phyloP scores from a whole-genome alignment of 2,329 filamentous ascomycete genomes.

The Penicillium sp. region DNA sequence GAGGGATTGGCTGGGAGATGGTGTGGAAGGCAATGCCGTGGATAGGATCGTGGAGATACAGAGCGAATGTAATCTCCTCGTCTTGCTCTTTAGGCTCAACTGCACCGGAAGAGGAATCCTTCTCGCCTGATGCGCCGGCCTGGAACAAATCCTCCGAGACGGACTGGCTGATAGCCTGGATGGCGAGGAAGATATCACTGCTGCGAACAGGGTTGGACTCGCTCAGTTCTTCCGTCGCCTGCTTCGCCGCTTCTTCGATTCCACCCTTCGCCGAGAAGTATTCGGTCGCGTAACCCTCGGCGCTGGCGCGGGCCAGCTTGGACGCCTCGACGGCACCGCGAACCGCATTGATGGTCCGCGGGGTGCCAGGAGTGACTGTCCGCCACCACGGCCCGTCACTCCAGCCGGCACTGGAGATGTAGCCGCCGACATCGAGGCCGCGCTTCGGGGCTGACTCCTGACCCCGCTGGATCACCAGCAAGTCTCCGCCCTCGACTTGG shows the following conservation, averaged over 20 bases:
- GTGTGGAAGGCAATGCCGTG: constrained; percentile 86
- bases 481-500: constrained; percentile 95
- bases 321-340: constrained; percentile 81
- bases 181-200: constrained; percentile 91
- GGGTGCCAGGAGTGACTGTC: constrained; percentile 52
- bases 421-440: constrained; percentile 47
- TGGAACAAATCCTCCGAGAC: constrained; percentile 66
- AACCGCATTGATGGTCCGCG: constrained; percentile 75
- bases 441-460: constrained; percentile 75
- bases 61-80: constrained; percentile 71
- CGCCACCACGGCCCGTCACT: constrained; percentile 97
- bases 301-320: constrained; percentile 84
- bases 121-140: constrained; percentile 50
- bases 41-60: constrained; percentile 80
- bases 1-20: constrained; percentile 77
- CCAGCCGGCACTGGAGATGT: constrained; percentile 60
- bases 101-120: constrained; percentile 28
- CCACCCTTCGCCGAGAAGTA: constrained; percentile 79
- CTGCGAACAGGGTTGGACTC: constrained; percentile 87
- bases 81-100: constrained; percentile 38
- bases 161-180: constrained; percentile 76
- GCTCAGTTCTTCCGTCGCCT: constrained; percentile 74
- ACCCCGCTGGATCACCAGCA: constrained; percentile 90
- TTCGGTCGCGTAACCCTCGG: constrained; percentile 81
- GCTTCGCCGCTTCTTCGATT: constrained; percentile 73